Conservation (phyloP, 2,329 filamentous ascomycete species). For the Ophiocordyceps polyrhachis-furcata region DNA sequence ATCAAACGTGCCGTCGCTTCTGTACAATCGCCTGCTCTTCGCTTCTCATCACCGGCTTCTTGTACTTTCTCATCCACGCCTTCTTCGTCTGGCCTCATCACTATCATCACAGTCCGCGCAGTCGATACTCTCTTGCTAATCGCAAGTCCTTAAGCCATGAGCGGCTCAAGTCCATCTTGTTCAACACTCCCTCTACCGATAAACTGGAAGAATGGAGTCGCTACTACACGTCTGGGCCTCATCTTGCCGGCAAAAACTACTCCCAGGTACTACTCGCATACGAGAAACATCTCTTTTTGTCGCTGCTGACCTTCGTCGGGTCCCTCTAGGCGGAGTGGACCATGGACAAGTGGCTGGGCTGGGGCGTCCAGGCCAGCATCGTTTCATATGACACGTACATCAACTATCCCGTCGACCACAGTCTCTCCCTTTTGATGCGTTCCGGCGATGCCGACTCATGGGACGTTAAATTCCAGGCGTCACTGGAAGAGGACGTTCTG, state of each 20-base stretch:
- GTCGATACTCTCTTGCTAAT: constrained; percentile 10
- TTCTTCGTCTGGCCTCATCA: constrained; percentile 20
- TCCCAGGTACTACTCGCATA: constrained; percentile 37
- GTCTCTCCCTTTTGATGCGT: constrained; percentile 43
- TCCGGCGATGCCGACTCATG: constrained; percentile 20
- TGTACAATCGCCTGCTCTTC: constrained; percentile 43
- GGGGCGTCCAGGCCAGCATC: constrained; percentile 46
- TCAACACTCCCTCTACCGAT: constrained; percentile 37
- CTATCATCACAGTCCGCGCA: constrained; percentile 14
- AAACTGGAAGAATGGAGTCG: constrained; percentile 51
- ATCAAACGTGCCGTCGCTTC: constrained; percentile 43
- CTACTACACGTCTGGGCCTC: constrained; percentile 61
- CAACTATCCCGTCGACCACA: constrained; percentile 57
- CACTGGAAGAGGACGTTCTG: constrained; percentile 66
- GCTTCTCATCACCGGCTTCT: constrained; percentile 29
- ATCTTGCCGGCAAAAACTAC: constrained; percentile 60
- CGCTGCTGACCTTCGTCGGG: neutral
- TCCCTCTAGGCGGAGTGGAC: constrained; percentile 48
- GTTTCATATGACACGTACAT: constrained; percentile 58
- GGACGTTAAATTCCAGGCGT: constrained; percentile 58
- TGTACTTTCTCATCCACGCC: constrained; percentile 29
- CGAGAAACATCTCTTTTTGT: neutral
- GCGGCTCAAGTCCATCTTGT: constrained; percentile 35
- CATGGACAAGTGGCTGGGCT: constrained; percentile 50
- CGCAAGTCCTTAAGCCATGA: constrained; percentile 19